Percentiles rank a stretch among this genome's conserved stretches.
These are phyloP conservation scores for Buddleja alternifolia DNA, from an alignment of 257 asterid genomes.

Conservation along the genomic window DNA sequence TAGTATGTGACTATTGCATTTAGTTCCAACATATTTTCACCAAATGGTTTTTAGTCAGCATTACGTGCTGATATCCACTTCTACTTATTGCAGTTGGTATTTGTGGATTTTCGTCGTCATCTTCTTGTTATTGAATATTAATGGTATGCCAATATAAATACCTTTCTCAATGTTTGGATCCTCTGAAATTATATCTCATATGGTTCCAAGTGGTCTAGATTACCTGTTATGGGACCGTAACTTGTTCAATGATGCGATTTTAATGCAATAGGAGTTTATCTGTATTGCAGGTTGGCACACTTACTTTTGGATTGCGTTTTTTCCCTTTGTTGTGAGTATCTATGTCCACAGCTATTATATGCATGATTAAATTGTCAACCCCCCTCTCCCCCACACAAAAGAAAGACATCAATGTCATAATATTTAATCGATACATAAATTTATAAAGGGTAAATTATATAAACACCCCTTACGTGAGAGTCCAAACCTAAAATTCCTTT, in stretches of 20 bases:
- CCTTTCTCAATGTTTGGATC: constrained; percentile 6
- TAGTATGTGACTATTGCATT: constrained; percentile 5
- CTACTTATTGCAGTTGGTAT: constrained; percentile 81
- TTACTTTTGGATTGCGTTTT: constrained; percentile 91
- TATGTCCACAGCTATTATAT: background rate
- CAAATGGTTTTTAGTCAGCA: constrained; percentile 10
- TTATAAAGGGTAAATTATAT: no score
- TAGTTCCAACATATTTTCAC: constrained; percentile 5
- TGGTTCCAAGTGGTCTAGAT: background rate
- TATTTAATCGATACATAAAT: no score
- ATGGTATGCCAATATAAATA: constrained; percentile 58
- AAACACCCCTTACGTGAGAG: no score
- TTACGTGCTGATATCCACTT: constrained; percentile 23
- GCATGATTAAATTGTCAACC: background rate
- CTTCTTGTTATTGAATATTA: constrained; percentile 78
- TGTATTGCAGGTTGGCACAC: constrained; percentile 89
- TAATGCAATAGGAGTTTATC: constrained; percentile 9
- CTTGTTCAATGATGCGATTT: constrained; percentile 10
- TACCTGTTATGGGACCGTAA: background rate
- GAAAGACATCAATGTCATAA: background rate
- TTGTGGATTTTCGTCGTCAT: constrained; percentile 88
- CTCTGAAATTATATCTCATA: background rate
- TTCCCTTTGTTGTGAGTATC: constrained; percentile 80
- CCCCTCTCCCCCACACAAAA: background rate
- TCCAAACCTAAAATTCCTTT: no score